Conservation (phyloP, 2,329 filamentous ascomycete genomes). For the Epichloe sp. region DNA sequence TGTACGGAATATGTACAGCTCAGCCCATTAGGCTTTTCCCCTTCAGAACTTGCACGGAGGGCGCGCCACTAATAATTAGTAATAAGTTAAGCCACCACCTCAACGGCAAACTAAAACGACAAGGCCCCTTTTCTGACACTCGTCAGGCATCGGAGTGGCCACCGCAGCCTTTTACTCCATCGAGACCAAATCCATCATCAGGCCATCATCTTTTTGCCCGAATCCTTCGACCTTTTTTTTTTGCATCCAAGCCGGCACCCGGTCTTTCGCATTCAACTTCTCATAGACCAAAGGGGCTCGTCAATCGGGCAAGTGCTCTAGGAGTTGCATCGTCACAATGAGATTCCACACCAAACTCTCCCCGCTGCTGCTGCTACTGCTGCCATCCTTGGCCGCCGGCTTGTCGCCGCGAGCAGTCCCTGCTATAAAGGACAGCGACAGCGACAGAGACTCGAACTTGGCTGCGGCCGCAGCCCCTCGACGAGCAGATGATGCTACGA, state of each 20-base stretch:
- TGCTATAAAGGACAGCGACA: conserved; percentile 9
- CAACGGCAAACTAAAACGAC: not conserved
- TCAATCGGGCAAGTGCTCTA: not conserved
- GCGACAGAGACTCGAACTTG: conserved; percentile 10
- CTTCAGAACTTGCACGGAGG: not conserved
- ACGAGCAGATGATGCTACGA: conserved; percentile 14
- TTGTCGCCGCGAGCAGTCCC: conserved; percentile 21
- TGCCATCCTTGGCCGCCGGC: conserved; percentile 40
- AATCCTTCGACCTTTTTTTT: not conserved
- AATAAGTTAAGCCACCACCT: not conserved
- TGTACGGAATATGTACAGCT: too few species aligned
- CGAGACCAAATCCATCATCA: not conserved
- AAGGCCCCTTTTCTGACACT: not conserved
- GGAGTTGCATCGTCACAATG: conserved; percentile 32
- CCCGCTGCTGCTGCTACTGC: conserved; percentile 45
- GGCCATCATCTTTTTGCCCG: not conserved
- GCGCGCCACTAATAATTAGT: not conserved
- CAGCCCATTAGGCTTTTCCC: too few species aligned
- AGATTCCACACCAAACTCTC: conserved; percentile 41
- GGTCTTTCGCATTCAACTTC: not conserved
- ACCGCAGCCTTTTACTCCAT: not conserved
- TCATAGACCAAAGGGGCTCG: not conserved
- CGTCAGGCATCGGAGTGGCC: not conserved
- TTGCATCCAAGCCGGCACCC: not conserved
- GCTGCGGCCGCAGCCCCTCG: conserved; percentile 10